Evolutionary conservation across 1,139 yeast genomes (phyloP).

Genomic region (Meyerozyma sp.): DNA sequence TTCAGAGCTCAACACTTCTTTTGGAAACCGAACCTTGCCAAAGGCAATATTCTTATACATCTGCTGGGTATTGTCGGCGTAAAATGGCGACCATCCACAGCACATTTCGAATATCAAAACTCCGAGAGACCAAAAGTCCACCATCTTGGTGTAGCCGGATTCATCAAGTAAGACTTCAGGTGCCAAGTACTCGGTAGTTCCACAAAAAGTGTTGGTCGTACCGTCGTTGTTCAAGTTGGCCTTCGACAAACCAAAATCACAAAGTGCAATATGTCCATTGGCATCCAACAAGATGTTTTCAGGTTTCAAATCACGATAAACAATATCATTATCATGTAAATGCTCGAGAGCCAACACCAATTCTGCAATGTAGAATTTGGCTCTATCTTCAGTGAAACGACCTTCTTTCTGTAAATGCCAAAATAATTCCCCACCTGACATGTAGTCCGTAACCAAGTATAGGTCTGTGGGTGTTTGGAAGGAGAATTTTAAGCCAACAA

Average conservation of each 20-base stretch:
- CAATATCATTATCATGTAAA: constrained; percentile 87
- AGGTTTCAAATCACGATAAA: constrained; percentile 91
- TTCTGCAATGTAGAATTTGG: constrained; percentile 95
- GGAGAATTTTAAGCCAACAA: constrained; percentile 90
- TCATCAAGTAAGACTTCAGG: constrained; percentile 81
- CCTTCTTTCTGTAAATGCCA: constrained; percentile 98
- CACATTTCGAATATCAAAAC: constrained; percentile 84
- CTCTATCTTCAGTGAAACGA: constrained; percentile 84
- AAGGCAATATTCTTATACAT: constrained; percentile 98
- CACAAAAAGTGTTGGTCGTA: constrained; percentile 95
- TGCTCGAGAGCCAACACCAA: constrained; percentile 87
- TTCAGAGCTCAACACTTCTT: constrained; percentile 85
- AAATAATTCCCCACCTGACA: constrained; percentile 97
- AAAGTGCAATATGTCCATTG: constrained; percentile 91
- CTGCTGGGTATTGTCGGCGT: constrained; percentile 95
- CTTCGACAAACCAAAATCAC: constrained; percentile 95
- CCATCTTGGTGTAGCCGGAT: constrained; percentile 80
- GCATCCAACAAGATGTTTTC: constrained; percentile 92
- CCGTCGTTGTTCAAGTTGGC: constrained; percentile 85
- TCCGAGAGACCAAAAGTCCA: constrained; percentile 82
- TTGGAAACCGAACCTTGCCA: constrained; percentile 95
- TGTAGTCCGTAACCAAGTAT: constrained; percentile 90
- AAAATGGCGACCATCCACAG: constrained; percentile 99
- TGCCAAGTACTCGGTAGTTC: constrained; percentile 89
- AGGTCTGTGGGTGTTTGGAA: constrained; percentile 92